phyloP scores from a whole-genome alignment of 2,329 filamentous ascomycete species.

The Aspergillus costaricaensis region DNA sequence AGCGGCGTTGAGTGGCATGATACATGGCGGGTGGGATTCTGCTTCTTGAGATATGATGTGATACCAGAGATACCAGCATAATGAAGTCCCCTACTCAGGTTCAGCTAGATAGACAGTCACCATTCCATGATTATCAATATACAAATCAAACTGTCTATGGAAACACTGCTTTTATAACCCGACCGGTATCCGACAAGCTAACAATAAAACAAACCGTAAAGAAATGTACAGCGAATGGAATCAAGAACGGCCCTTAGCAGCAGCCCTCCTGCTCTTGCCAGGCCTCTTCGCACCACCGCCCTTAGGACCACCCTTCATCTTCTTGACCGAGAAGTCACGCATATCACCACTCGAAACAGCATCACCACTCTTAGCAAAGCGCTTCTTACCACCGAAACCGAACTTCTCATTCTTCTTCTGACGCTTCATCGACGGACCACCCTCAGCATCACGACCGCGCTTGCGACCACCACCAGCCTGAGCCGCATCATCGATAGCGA shows the following conservation, averaged over 20 bases:
- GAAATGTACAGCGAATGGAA: not conserved
- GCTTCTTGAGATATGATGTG: not conserved
- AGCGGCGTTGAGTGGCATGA: not conserved
- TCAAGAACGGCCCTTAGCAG: constrained; percentile 32
- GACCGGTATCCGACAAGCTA: constrained; percentile 13
- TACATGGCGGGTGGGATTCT: not conserved
- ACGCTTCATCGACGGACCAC: constrained; percentile 63
- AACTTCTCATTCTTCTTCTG: constrained; percentile 94
- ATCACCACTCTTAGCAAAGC: constrained; percentile 85
- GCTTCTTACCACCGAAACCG: constrained; percentile 95
- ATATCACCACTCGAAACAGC: constrained; percentile 79
- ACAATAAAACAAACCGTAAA: constrained; percentile 5
- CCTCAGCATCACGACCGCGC: constrained; percentile 45
- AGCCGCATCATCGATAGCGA: constrained; percentile 73
- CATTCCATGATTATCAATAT: constrained; percentile 8
- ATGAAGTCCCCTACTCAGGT: too few species aligned
- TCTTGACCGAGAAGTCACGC: constrained; percentile 75
- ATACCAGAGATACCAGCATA: not conserved
- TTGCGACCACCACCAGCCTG: constrained; percentile 53
- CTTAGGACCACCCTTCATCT: constrained; percentile 70
- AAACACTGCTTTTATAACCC: constrained; percentile 6
- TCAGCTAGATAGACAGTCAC: constrained; percentile 2
- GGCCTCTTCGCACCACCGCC: constrained; percentile 47
- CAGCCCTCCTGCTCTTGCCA: constrained; percentile 54
- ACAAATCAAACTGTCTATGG: not conserved